phyloP scores from a whole-genome alignment of 805 yeast genomes.

The Candida adriatica region DNA sequence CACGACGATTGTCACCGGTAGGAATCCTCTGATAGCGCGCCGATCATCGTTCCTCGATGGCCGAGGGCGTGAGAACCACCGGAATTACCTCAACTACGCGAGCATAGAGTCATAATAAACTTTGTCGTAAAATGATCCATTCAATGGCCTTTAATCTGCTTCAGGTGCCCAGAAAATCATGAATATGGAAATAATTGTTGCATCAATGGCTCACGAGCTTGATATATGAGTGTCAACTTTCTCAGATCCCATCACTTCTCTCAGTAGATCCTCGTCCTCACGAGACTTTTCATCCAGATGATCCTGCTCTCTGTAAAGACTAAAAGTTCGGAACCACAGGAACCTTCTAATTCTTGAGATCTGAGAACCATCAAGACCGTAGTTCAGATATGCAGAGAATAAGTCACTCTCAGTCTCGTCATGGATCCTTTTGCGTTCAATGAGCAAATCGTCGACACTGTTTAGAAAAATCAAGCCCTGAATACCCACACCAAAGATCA shows the following conservation, averaged over 20 bases:
- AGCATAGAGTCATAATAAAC: no score
- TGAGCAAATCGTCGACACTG: constrained; percentile 29
- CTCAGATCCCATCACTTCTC: constrained; percentile 68
- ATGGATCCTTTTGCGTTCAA: constrained; percentile 28
- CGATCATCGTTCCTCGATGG: no score
- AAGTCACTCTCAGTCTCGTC: constrained; percentile 35
- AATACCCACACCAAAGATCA: constrained; percentile 32
- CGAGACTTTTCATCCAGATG: constrained; percentile 29
- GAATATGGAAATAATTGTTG: no score
- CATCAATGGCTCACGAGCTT: no score
- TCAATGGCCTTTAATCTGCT: no score
- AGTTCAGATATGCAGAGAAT: constrained; percentile 39
- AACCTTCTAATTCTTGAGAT: constrained; percentile 49
- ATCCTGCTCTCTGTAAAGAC: constrained; percentile 24
- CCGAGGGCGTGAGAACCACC: no score
- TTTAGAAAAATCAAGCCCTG: constrained; percentile 35
- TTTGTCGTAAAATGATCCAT: no score
- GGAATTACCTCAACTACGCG: no score
- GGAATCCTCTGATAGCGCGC: no score
- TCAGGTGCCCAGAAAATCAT: no score
- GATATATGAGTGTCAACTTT: no score
- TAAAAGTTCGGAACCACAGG: constrained; percentile 44
- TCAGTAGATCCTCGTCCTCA: constrained; percentile 76
- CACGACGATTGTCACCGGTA: no score
- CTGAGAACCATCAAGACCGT: constrained; percentile 43